Evolutionary conservation across 805 yeast species (phyloP).

Genomic region (Starmerella davenportii): DNA sequence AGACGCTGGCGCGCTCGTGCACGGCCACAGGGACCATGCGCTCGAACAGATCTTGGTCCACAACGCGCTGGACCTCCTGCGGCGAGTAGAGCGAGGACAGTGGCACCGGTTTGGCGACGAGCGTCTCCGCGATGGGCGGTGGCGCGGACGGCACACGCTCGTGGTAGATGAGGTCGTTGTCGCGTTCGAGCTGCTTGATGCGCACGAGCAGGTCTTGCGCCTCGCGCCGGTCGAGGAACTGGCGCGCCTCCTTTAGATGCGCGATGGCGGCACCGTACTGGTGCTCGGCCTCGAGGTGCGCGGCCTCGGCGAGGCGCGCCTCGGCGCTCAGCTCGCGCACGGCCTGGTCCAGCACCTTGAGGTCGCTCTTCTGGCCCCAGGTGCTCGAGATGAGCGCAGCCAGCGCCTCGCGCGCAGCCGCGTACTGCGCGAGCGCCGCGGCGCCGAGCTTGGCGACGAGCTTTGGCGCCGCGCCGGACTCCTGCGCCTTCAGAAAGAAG

Average conservation of each 20-base stretch:
- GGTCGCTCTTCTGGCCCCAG: conserved; percentile 35
- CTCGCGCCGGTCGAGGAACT: conserved; percentile 5
- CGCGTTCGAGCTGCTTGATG: conserved; percentile 37
- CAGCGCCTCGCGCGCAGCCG: conserved; percentile 32
- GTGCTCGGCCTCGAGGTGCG: conserved; percentile 33
- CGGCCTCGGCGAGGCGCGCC: conserved; percentile 42
- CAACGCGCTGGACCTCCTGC: conserved; percentile 25
- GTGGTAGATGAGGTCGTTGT: conserved; percentile 81
- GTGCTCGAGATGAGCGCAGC: conserved; percentile 17
- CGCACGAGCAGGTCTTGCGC: conserved; percentile 18
- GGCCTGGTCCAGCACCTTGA: conserved; percentile 34
- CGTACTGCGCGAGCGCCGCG: conserved; percentile 40
- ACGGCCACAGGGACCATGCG: conserved; percentile 72
- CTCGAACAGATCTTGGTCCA: conserved; percentile 45
- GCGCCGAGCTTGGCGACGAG: conserved; percentile 60
- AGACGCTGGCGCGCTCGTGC: conserved; percentile 70
- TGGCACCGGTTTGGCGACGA: conserved; percentile 45
- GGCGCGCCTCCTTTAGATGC: conserved; percentile 32
- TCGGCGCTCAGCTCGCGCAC: conserved; percentile 38
- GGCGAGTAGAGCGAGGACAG: conserved; percentile 25
- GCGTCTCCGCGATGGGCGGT: conserved; percentile 49
- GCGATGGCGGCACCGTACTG: conserved; percentile 69
- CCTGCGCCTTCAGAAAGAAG: conserved; percentile 45
- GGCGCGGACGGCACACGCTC: conserved; percentile 51
- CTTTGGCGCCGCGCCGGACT: conserved; percentile 19